These are phyloP conservation scores for Aspergillus jensenii DNA, from an alignment of 2,329 filamentous ascomycete genomes.

Conservation along the genomic window DNA sequence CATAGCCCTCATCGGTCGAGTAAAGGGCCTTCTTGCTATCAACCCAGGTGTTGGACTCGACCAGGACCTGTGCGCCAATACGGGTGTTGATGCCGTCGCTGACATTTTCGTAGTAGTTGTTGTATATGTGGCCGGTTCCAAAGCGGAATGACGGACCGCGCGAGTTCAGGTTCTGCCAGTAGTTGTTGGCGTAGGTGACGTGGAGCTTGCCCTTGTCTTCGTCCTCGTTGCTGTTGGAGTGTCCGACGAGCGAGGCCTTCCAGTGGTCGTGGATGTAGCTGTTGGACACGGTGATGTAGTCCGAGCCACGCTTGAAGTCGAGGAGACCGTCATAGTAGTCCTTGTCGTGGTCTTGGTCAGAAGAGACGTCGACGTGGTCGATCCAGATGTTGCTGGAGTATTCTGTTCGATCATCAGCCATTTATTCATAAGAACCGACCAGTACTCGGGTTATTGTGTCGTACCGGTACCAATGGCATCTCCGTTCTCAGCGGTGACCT, in stretches of 20 bases:
- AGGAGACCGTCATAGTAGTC: slow-evolving; percentile 70
- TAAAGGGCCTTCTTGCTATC: slow-evolving; percentile 48
- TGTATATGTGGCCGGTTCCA: slow-evolving; percentile 64
- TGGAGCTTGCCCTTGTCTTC: slow-evolving; percentile 63
- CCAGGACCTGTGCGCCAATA: slow-evolving; percentile 56
- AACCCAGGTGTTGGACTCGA: slow-evolving; percentile 57
- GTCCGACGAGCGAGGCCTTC: slow-evolving; percentile 61
- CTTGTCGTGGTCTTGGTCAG: slow-evolving; percentile 60
- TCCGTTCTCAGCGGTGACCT: slow-evolving; percentile 56
- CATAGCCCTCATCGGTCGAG: slow-evolving; percentile 48
- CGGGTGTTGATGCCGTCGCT: slow-evolving; percentile 58
- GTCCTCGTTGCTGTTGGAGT: slow-evolving; percentile 58
- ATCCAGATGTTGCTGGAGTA: slow-evolving; percentile 59
- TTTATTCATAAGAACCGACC: no score
- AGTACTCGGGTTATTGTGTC: background rate
- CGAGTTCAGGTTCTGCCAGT: slow-evolving; percentile 64
- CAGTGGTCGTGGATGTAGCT: slow-evolving; percentile 59
- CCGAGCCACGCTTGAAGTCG: slow-evolving; percentile 62
- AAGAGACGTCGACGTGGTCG: slow-evolving; percentile 66
- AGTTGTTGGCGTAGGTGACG: slow-evolving; percentile 67
- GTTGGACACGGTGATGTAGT: slow-evolving; percentile 58
- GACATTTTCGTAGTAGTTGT: slow-evolving; percentile 49
- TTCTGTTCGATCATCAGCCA: slow-evolving; percentile 15
- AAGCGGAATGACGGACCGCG: slow-evolving; percentile 65
- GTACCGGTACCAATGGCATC: slow-evolving; percentile 61